A percentile compares a stretch with the other conserved stretches of the same genome.
These are phyloP conservation scores for Colletotrichum sp. DNA, from an alignment of 2,329 filamentous ascomycete species.

Conservation along the genomic window DNA sequence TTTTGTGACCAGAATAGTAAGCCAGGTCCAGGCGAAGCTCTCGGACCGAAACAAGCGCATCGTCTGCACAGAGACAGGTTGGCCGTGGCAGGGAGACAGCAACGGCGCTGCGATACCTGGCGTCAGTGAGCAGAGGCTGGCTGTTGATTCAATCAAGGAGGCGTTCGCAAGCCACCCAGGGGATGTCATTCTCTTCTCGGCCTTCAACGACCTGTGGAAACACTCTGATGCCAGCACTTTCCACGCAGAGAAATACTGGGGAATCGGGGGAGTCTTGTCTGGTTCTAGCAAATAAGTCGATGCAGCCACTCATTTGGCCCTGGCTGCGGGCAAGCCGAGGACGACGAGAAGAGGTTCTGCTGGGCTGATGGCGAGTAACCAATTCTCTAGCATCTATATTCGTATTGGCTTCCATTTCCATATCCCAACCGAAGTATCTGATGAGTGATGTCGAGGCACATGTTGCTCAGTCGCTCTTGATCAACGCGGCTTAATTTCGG, in stretches of 20 bases:
- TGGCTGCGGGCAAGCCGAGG: neutral
- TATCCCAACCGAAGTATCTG: neutral
- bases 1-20: constrained; percentile 67
- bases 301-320: neutral
- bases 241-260: constrained; percentile 80
- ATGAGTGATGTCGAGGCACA: neutral
- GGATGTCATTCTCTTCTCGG: constrained; percentile 75
- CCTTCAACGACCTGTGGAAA: constrained; percentile 86
- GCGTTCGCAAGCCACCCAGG: constrained; percentile 56
- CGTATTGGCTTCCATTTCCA: neutral
- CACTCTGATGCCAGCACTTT: constrained; percentile 64
- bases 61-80: constrained; percentile 83
- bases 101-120: constrained; percentile 76
- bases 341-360: neutral
- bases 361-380: neutral
- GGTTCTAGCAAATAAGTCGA: constrained; percentile 18
- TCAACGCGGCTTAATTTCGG: neutral
- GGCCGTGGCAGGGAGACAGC: constrained; percentile 72
- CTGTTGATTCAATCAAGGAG: constrained; percentile 68
- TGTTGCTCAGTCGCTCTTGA: neutral
- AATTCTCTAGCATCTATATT: neutral
- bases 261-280: constrained; percentile 50
- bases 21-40: constrained; percentile 45
- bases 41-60: constrained; percentile 58
- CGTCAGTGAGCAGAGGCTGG: constrained; percentile 67